Evolutionary conservation across 164 flowering plant genomes (phyloP).

Genomic region (Dillenia suffruticosa): DNA sequence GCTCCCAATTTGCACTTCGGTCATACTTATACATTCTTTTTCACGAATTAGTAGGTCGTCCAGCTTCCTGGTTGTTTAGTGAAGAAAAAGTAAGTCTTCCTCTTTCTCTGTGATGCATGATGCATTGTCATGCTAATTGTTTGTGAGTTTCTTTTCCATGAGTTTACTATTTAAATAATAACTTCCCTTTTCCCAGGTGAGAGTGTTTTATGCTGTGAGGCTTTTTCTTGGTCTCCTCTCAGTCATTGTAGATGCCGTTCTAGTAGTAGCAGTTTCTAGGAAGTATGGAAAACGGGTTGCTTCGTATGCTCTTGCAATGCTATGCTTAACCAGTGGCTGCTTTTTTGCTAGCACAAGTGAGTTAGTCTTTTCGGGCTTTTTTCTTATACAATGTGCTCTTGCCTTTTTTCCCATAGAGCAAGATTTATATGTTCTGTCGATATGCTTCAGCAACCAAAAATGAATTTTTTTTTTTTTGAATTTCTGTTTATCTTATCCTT

Average conservation of each 20-base stretch:
- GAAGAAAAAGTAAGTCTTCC: conserved; percentile 70
- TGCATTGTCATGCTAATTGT: conserved; percentile 1
- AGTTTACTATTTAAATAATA: conserved; percentile 3
- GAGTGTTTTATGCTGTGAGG: conserved; percentile 91
- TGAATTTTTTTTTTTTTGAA: not conserved
- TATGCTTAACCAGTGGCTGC: conserved; percentile 94
- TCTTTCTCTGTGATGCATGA: conserved; percentile 1
- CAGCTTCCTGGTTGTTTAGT: conserved; percentile 74
- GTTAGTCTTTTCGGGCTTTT: conserved; percentile 18
- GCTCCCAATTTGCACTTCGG: conserved; percentile 87
- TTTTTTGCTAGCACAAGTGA: conserved; percentile 97
- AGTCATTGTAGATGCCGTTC: conserved; percentile 61
- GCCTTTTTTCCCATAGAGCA: not conserved
- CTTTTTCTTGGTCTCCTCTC: conserved; percentile 81
- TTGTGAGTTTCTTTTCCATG: not conserved
- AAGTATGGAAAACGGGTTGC: conserved; percentile 95
- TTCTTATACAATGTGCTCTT: conserved; percentile 5
- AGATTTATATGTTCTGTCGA: not conserved
- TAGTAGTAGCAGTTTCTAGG: conserved; percentile 85
- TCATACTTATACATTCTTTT: conserved; percentile 80
- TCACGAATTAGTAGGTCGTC: conserved; percentile 76
- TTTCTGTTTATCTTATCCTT: not conserved
- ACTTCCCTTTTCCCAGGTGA: conserved; percentile 47
- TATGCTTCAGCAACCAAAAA: not conserved
- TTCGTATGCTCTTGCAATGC: conserved; percentile 87